Percentiles rank a stretch among this genome's conserved stretches.
phyloP scores from a whole-genome alignment of 2,329 filamentous ascomycete species.

The Scleromitrula shiraiana region DNA sequence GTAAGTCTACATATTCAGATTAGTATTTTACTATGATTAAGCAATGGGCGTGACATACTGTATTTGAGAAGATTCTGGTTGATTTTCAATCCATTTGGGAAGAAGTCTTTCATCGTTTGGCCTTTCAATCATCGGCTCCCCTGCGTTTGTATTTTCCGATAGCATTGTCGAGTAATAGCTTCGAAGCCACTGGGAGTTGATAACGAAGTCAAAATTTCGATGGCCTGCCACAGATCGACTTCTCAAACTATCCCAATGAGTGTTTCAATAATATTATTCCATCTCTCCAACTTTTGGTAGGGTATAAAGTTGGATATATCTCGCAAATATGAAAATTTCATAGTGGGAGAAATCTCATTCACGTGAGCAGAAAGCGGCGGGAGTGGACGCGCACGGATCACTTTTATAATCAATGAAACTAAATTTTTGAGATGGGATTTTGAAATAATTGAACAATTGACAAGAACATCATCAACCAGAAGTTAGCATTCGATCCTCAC shows the following conservation, averaged over 20 bases:
- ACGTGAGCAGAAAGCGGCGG: not conserved
- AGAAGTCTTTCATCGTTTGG: constrained; percentile 22
- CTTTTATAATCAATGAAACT: constrained; percentile 2
- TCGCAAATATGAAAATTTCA: constrained; percentile 4
- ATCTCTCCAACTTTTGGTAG: too few species aligned
- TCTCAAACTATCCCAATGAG: too few species aligned
- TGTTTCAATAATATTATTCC: too few species aligned
- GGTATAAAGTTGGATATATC: too few species aligned
- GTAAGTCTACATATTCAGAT: constrained; percentile 15
- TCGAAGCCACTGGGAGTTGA: not conserved
- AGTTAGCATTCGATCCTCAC: not conserved
- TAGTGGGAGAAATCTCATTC: not conserved
- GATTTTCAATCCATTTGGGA: constrained; percentile 38
- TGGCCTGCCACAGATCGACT: not conserved
- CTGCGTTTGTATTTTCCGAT: not conserved
- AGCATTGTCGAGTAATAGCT: not conserved
- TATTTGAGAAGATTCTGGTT: constrained; percentile 30
- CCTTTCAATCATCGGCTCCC: not conserved
- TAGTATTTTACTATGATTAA: not conserved
- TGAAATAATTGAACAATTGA: not conserved
- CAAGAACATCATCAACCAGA: not conserved
- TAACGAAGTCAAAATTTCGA: not conserved
- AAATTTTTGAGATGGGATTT: constrained; percentile 8
- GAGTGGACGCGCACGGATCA: constrained; percentile 5
- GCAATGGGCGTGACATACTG: constrained; percentile 29